Evolutionary conservation across 2,329 filamentous ascomycete genomes (phyloP).

Genomic region (Aquanectria penicillioides): DNA sequence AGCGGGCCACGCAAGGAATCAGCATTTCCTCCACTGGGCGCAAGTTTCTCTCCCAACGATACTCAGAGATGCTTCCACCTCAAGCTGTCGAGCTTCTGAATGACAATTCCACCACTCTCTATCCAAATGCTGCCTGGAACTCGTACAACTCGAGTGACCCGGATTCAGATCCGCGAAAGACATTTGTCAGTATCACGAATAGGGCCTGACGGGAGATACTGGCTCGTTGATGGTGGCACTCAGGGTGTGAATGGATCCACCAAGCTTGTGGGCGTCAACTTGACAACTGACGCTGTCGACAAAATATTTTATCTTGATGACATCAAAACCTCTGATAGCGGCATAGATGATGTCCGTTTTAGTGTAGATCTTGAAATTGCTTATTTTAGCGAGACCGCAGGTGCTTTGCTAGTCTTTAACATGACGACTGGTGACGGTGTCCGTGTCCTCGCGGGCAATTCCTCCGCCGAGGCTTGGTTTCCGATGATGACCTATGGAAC

Average conservation of each 20-base stretch:
- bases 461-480: constrained; percentile 5
- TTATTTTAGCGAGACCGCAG: constrained; percentile 11
- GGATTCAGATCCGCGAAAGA: background rate
- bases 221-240: constrained; percentile 7
- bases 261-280: constrained; percentile 11
- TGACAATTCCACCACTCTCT: background rate
- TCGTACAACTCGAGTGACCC: constrained; percentile 2
- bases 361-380: constrained; percentile 5
- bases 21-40: background rate
- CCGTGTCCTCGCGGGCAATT: constrained; percentile 1
- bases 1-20: constrained; percentile 4
- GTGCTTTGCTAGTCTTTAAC: background rate
- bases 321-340: constrained; percentile 4
- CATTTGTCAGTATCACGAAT: constrained; percentile 15
- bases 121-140: constrained; percentile 5
- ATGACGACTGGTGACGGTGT: background rate
- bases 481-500: constrained; percentile 4
- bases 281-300: constrained; percentile 2
- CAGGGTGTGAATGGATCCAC: constrained; percentile 4
- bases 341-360: constrained; percentile 13
- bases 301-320: constrained; percentile 11
- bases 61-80: background rate
- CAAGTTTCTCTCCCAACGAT: constrained; percentile 11
- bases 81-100: constrained; percentile 8
- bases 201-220: constrained; percentile 4